Evolutionary conservation across 2,329 filamentous ascomycete species (phyloP).

Genomic region (Cladosporium sp.): DNA sequence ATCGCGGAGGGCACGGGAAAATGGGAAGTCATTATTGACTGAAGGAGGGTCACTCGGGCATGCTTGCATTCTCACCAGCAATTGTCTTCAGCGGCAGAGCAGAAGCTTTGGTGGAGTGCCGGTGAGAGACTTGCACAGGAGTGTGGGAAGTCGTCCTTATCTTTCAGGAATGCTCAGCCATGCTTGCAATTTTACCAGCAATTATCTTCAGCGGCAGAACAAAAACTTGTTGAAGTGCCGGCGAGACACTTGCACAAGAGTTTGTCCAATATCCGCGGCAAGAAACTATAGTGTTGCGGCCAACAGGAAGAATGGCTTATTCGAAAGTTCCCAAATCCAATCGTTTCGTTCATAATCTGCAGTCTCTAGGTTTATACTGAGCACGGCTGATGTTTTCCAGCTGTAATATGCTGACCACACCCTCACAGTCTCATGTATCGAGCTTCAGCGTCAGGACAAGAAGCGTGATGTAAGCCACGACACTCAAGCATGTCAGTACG

Average conservation of each 20-base stretch:
- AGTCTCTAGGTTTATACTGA: neutral
- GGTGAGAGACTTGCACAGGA: neutral
- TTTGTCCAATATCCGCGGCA: neutral
- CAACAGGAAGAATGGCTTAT: neutral
- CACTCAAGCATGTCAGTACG: conserved; percentile 62
- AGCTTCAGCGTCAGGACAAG: conserved; percentile 61
- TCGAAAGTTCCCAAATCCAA: neutral
- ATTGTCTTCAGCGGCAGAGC: no score
- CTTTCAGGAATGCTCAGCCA: no score
- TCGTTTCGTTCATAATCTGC: neutral
- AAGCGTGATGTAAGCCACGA: conserved; percentile 63
- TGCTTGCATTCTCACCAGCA: no score
- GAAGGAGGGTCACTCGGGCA: neutral
- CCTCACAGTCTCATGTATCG: conserved; percentile 2
- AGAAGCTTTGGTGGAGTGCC: neutral
- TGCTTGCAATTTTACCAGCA: no score
- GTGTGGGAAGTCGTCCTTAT: neutral
- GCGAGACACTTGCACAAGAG: neutral
- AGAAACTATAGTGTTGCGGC: neutral
- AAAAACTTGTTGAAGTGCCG: neutral
- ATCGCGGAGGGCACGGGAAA: neutral
- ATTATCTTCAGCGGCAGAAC: no score
- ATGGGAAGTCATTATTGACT: neutral
- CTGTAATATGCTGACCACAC: neutral
- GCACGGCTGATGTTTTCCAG: neutral